A percentile compares a stretch with the other conserved stretches of the same genome.
These are phyloP conservation scores for Euphorbia schlechtendalii DNA, from an alignment of 441 rosid species.

Conservation along the genomic window DNA sequence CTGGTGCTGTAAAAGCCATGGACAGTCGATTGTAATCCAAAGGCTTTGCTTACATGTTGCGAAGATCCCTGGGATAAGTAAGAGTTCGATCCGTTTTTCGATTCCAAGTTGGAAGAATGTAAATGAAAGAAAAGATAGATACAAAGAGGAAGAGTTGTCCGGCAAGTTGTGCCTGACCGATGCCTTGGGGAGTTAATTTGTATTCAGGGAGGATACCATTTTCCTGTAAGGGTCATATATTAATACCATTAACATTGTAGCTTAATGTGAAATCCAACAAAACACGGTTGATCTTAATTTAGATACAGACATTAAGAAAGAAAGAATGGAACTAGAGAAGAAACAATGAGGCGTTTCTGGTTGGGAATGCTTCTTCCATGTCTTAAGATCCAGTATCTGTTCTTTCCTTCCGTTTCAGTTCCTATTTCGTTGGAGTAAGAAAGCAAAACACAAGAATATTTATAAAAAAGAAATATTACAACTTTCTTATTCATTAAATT, in stretches of 20 bases:
- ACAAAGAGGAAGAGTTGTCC: slow-evolving; percentile 67
- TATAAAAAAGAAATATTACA: no score
- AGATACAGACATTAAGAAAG: no score
- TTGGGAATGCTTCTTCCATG: slow-evolving; percentile 95
- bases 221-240: slow-evolving; percentile 50
- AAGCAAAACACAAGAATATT: no score
- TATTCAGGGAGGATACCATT: slow-evolving; percentile 61
- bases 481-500: no score
- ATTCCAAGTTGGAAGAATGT: no score
- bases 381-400: slow-evolving; percentile 77
- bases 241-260: no score
- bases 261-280: not conserved
- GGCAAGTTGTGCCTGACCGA: slow-evolving; percentile 63
- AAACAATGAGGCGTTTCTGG: slow-evolving; percentile 72
- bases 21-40: no score
- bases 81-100: no score
- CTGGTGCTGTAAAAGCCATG: no score
- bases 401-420: slow-evolving; percentile 16
- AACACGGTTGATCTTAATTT: no score
- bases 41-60: no score
- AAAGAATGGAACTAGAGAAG: slow-evolving; percentile 49
- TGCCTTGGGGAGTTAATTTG: slow-evolving; percentile 63
- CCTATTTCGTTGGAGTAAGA: not conserved
- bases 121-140: not conserved
- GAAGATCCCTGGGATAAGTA: no score